These are phyloP conservation scores for Globisporangium carolinianum DNA, from an alignment of 352 stramenopile species.

Conservation along the genomic window DNA sequence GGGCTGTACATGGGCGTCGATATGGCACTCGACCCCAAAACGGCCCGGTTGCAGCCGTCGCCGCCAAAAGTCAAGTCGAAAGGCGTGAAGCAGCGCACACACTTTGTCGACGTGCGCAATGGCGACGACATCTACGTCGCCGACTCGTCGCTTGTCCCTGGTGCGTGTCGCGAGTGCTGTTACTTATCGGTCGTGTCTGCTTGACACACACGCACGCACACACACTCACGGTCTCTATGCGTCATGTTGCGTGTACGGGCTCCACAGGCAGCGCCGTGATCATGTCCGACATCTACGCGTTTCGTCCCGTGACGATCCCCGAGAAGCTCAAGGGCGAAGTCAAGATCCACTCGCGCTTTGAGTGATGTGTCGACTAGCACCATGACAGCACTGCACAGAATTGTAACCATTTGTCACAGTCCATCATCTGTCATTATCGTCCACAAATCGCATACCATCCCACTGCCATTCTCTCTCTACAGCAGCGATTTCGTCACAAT, in stretches of 20 bases:
- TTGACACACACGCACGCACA: too few relatives aligned
- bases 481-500: conserved; percentile 77
- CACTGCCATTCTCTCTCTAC: conserved; percentile 16
- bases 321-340: conserved; percentile 36
- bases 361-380: conserved; percentile 19
- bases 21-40: conserved; percentile 38
- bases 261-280: conserved; percentile 17
- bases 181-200: too few relatives aligned
- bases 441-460: neutral
- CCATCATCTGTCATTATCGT: neutral
- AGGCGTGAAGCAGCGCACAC: conserved; percentile 79
- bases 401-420: too few relatives aligned
- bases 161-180: conserved; percentile 9
- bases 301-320: conserved; percentile 39
- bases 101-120: conserved; percentile 68
- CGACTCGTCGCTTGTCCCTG: conserved; percentile 61
- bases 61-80: conserved; percentile 69
- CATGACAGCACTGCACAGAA: neutral
- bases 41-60: conserved; percentile 42
- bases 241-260: too few relatives aligned
- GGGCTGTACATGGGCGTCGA: conserved; percentile 83
- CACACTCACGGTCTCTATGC: too few relatives aligned
- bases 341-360: conserved; percentile 66
- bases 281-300: conserved; percentile 73
- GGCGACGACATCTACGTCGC: conserved; percentile 68